These are phyloP conservation scores for Xylaria telfairii DNA, from an alignment of 495 filamentous ascomycete species.

Conservation along the genomic window DNA sequence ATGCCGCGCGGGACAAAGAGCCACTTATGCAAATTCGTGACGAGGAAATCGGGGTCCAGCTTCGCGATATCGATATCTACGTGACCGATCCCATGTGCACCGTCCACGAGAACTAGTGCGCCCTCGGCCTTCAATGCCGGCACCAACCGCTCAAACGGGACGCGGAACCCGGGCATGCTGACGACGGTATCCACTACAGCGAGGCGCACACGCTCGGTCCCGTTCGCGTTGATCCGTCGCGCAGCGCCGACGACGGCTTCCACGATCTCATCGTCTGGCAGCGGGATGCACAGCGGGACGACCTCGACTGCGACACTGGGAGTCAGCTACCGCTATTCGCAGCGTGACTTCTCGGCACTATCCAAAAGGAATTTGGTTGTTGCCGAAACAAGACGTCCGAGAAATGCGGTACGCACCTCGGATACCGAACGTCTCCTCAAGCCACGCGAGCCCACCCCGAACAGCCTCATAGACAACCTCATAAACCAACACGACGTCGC, in stretches of 20 bases:
- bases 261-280: conserved; percentile 64
- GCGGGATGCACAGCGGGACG: conserved; percentile 58
- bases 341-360: too few species aligned
- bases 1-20: conserved; percentile 81
- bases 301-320: too few species aligned
- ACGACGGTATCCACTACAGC: conserved; percentile 83
- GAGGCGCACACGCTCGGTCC: conserved; percentile 57
- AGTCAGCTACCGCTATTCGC: background rate
- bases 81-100: conserved; percentile 81
- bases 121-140: conserved; percentile 66
- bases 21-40: conserved; percentile 92
- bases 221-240: conserved; percentile 47
- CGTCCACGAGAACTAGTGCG: conserved; percentile 73
- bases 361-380: too few species aligned
- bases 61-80: conserved; percentile 67
- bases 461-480: conserved; percentile 68
- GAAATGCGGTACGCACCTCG: background rate
- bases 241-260: conserved; percentile 53
- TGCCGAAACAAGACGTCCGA: too few species aligned
- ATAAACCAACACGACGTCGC: conserved; percentile 49
- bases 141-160: conserved; percentile 76
- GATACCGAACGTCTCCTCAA: conserved; percentile 57
- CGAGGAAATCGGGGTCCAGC: conserved; percentile 82
- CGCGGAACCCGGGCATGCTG: conserved; percentile 73
- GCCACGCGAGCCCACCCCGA: conserved; percentile 63